Evolutionary conservation across 2,329 filamentous ascomycete species (phyloP).

Genomic region (Fusarium neocosmosporiellum): DNA sequence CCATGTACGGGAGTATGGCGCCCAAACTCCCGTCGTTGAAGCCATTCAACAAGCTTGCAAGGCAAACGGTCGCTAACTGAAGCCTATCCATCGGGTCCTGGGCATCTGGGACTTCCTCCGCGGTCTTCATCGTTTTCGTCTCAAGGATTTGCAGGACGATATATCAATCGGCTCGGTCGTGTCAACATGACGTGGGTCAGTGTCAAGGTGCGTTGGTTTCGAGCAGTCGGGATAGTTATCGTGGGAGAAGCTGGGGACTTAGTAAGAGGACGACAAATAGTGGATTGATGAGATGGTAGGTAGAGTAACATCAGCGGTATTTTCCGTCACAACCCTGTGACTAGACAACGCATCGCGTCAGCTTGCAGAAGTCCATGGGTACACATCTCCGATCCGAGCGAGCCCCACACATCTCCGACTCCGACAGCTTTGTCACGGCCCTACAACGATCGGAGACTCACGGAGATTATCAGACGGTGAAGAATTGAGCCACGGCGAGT

Average conservation of each 20-base stretch:
- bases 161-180: background rate
- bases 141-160: background rate
- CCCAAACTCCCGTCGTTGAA: background rate
- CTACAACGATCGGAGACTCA: background rate
- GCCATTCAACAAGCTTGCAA: background rate
- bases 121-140: background rate
- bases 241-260: background rate
- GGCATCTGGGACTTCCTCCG: background rate
- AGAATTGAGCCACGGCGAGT: background rate
- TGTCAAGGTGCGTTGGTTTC: background rate
- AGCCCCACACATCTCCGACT: background rate
- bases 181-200: background rate
- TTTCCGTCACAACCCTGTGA: background rate
- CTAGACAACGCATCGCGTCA: background rate
- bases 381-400: background rate
- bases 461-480: background rate
- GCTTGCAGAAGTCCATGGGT: background rate
- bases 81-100: background rate
- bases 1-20: background rate
- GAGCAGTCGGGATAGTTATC: background rate
- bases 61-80: background rate
- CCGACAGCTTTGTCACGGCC: background rate
- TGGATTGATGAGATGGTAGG: background rate
- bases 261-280: background rate
- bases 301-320: background rate